Evolutionary conservation across 306 rosid genomes (phyloP).

Genomic region (Cicer chorassanicum): DNA sequence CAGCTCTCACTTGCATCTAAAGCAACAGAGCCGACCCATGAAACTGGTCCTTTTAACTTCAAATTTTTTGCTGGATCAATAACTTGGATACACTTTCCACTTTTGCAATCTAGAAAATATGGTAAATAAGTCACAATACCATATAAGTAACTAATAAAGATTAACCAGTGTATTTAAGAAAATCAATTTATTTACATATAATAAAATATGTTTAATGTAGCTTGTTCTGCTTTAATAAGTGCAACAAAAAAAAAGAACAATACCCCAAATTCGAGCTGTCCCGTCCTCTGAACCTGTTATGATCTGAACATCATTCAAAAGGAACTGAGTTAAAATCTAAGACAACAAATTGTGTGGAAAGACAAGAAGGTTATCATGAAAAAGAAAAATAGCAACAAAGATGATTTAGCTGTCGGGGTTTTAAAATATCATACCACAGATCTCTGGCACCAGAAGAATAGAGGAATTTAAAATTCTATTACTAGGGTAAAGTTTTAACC

Average conservation of each 20-base stretch:
- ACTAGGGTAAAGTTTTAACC: conserved; percentile 8
- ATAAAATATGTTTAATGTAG: background rate
- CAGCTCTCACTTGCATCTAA: conserved; percentile 93
- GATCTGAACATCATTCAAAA: conserved; percentile 61
- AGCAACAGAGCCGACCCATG: conserved; percentile 74
- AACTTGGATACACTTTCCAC: conserved; percentile 78
- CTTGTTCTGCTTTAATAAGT: conserved; percentile 24
- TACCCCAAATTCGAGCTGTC: conserved; percentile 91
- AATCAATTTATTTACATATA: conserved; percentile 12
- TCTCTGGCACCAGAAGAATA: conserved; percentile 9
- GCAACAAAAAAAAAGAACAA: conserved; percentile 27
- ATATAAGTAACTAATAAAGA: conserved; percentile 17
- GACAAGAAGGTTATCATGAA: conserved; percentile 1
- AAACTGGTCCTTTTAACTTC: conserved; percentile 61
- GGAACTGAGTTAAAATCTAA: conserved; percentile 42
- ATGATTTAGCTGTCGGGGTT: conserved; percentile 6
- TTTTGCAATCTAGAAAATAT: conserved; percentile 74
- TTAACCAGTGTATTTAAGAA: conserved; percentile 21
- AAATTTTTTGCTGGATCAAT: conserved; percentile 67
- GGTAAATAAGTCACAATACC: conserved; percentile 41
- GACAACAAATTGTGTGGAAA: conserved; percentile 17
- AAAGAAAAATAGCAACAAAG: conserved; percentile 28
- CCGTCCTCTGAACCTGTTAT: conserved; percentile 98
- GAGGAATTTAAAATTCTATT: conserved; percentile 3
- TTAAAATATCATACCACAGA: conserved; percentile 19